Evolutionary conservation across 2,329 filamentous ascomycete species (phyloP).

Genomic region (Cladophialophora yegresii): DNA sequence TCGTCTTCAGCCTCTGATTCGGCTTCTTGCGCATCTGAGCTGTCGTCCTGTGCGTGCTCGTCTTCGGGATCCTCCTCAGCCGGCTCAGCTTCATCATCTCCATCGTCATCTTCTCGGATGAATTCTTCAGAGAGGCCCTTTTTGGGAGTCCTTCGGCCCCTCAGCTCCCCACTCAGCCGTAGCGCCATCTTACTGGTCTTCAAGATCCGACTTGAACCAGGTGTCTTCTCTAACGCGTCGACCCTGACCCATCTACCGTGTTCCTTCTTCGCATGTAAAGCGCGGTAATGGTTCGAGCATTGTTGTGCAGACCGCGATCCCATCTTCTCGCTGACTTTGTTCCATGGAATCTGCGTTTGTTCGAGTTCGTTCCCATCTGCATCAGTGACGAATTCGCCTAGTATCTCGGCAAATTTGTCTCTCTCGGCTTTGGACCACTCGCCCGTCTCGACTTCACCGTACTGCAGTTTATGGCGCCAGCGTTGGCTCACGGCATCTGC

Average conservation of each 20-base stretch:
- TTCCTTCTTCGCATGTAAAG: constrained; percentile 27
- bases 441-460: constrained; percentile 43
- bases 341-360: constrained; percentile 33
- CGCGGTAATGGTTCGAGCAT: constrained; percentile 36
- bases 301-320: constrained; percentile 35
- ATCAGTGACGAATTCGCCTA: constrained; percentile 32
- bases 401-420: constrained; percentile 36
- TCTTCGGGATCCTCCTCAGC: background rate
- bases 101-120: constrained; percentile 27
- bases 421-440: constrained; percentile 44
- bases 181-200: constrained; percentile 33
- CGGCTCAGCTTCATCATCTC: constrained; percentile 15
- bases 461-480: constrained; percentile 48
- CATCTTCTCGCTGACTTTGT: constrained; percentile 34
- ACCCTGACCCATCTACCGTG: constrained; percentile 28
- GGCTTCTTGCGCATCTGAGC: constrained; percentile 1
- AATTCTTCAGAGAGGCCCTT: constrained; percentile 19
- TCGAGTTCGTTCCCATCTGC: constrained; percentile 39
- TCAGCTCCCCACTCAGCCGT: constrained; percentile 16
- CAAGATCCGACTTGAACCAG: constrained; percentile 20
- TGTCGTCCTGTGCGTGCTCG: constrained; percentile 5
- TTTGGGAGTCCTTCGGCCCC: background rate
- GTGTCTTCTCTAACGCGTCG: constrained; percentile 23
- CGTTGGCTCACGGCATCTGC: constrained; percentile 48
- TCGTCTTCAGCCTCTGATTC: constrained; percentile 5